Evolutionary conservation across 2,329 filamentous ascomycete genomes (phyloP).

Genomic region (Arthroderma sp.): DNA sequence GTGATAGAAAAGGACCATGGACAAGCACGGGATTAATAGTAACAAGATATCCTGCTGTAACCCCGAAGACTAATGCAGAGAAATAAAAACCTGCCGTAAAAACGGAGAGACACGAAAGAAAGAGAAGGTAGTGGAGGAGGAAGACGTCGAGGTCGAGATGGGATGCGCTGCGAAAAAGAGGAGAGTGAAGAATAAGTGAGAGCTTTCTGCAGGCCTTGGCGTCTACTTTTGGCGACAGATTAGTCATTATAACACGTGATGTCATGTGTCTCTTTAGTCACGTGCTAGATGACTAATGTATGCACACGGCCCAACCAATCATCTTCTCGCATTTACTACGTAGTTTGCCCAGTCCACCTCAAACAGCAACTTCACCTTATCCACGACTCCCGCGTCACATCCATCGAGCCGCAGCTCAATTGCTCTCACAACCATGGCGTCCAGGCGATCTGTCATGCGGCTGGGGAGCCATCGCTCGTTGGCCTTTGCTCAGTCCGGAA

Average conservation of each 20-base stretch:
- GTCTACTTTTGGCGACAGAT: conserved; percentile 12
- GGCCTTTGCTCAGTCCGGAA: conserved; percentile 25
- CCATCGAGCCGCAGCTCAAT: conserved; percentile 16
- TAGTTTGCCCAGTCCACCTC: too few relatives aligned
- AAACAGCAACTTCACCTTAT: neutral
- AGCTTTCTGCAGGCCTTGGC: conserved; percentile 11
- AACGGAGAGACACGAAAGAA: conserved; percentile 18
- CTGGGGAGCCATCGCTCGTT: conserved; percentile 32
- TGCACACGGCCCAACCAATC: conserved; percentile 6
- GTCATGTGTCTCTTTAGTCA: neutral
- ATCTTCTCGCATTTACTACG: conserved; percentile 2
- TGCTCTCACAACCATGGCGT: conserved; percentile 31
- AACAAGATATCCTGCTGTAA: neutral
- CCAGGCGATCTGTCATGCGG: conserved; percentile 35
- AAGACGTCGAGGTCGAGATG: conserved; percentile 2
- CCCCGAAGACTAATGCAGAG: conserved; percentile 3
- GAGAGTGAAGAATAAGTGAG: conserved; percentile 13
- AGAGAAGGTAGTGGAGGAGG: conserved; percentile 10
- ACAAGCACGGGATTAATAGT: conserved; percentile 6
- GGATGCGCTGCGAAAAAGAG: conserved; percentile 9
- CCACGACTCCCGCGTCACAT: neutral
- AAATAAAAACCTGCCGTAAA: conserved; percentile 9
- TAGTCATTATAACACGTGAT: conserved; percentile 11
- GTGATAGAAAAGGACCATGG: neutral
- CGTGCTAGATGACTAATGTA: neutral